Evolutionary conservation across 495 filamentous ascomycete genomes (phyloP), one percentile per base, ranked within the genome.

Genomic region (Penicillium waksmanii): DNA sequence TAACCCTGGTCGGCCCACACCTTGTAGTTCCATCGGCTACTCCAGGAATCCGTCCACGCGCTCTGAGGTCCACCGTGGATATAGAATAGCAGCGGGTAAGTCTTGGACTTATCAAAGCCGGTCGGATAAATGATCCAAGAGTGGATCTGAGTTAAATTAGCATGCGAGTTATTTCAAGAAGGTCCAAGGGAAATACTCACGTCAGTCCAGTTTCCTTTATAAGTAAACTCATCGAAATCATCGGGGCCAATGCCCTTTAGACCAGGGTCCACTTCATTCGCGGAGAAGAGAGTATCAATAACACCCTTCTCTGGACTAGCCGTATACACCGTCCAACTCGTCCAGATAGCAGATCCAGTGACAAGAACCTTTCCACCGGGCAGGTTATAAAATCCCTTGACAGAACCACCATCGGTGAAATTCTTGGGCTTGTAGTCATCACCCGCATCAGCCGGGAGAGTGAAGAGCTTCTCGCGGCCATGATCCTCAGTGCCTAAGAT

Each of bases 1-100:
- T 84, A 85, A 43, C 82, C 82, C 66, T 85, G 81, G 53, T 85
- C 82, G 15, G 82, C 82, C 57, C 77, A 84, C 50, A 80, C 75
- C 55, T 79, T 80, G 33, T 68, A 71, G 60, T 84, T 84, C 78
- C 80, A 84, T 2, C 79, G 67, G 6, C 66, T 78, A 55, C 71
- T 77, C 82, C 82, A 85, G 18, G 68, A 73, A 63, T 84, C 74
- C 15, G 55, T 63, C 75, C 78, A 82, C 13, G 76, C 70, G 33
- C 77, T 70, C 64, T 84, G 81, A 15, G 82, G 82, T 13, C 82
- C 82, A 53, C 81, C 80, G 61, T 85, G 82, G 48, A 85, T 73
- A 50, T 76, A 77, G 65, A 76, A 78, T 7, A 77, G 62, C 0
- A 84, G 73, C 1, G 82, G 82, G 57, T 85, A 85, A 21, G 57